phyloP scores from a whole-genome alignment of 176 grass and related monocot species.

The Themeda triandra region DNA sequence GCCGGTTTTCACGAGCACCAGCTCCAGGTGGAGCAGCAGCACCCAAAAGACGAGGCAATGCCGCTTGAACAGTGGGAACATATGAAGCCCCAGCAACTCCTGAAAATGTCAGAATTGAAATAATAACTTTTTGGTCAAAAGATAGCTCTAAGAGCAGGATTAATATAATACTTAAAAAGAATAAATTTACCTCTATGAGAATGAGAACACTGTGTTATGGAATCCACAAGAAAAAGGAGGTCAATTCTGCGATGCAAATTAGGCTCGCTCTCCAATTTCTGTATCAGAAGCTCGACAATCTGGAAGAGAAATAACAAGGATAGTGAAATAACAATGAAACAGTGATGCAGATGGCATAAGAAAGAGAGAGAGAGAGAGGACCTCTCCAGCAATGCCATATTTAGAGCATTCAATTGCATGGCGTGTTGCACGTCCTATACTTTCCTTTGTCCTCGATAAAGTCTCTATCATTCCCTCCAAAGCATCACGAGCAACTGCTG shows the following conservation, averaged over 20 bases:
- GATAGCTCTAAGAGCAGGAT: conserved; percentile 19
- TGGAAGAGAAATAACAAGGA: conserved; percentile 38
- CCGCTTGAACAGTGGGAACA: conserved; percentile 77
- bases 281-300: conserved; percentile 89
- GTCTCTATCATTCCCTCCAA: conserved; percentile 98
- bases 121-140: conserved; percentile 28
- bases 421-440: conserved; percentile 94
- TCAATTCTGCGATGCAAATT: conserved; percentile 91
- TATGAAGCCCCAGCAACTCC: conserved; percentile 77
- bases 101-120: conserved; percentile 42
- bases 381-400: conserved; percentile 88
- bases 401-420: conserved; percentile 94
- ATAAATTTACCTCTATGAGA: conserved; percentile 74
- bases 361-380: conserved; percentile 24
- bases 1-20: conserved; percentile 90
- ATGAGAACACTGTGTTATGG: conserved; percentile 93
- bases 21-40: conserved; percentile 81
- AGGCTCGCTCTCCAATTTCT: conserved; percentile 79
- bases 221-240: conserved; percentile 94
- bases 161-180: neutral
- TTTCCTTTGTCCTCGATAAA: conserved; percentile 95
- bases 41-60: conserved; percentile 79
- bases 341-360: conserved; percentile 13
- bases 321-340: conserved; percentile 20
- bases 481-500: conserved; percentile 74